Evolutionary conservation across 2,329 filamentous ascomycete species (phyloP).

Genomic region (Venturia oleaginea): DNA sequence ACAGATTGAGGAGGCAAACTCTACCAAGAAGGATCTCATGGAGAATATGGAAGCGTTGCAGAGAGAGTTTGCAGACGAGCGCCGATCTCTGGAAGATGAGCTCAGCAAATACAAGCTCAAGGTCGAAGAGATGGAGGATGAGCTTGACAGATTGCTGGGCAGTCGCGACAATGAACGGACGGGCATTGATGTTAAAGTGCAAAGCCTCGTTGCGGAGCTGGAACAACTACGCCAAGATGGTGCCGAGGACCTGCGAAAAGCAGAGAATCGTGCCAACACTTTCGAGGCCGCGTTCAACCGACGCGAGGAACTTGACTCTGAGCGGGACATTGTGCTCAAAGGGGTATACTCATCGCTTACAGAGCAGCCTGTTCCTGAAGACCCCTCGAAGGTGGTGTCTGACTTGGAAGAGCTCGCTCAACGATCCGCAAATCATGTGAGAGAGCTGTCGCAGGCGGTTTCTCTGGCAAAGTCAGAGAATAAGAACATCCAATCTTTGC

Average conservation of each 20-base stretch:
- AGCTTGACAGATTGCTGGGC: slow-evolving; percentile 75
- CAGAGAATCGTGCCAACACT: slow-evolving; percentile 33
- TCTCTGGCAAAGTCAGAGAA: slow-evolving; percentile 39
- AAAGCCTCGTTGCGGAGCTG: slow-evolving; percentile 61
- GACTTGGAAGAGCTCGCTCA: slow-evolving; percentile 37
- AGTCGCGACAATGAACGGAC: slow-evolving; percentile 75
- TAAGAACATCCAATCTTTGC: slow-evolving; percentile 29
- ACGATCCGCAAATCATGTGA: slow-evolving; percentile 33
- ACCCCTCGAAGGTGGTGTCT: slow-evolving; percentile 28
- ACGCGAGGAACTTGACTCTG: slow-evolving; percentile 37
- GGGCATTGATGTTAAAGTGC: slow-evolving; percentile 58
- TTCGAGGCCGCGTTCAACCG: slow-evolving; percentile 50
- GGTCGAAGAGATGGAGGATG: slow-evolving; percentile 84
- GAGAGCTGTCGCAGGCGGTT: slow-evolving; percentile 37
- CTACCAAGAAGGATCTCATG: slow-evolving; percentile 87
- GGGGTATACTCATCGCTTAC: slow-evolving; percentile 32
- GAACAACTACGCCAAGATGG: slow-evolving; percentile 46
- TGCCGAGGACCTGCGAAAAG: slow-evolving; percentile 40
- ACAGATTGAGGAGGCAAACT: slow-evolving; percentile 76
- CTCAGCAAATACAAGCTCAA: slow-evolving; percentile 66
- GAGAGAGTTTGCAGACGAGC: slow-evolving; percentile 76
- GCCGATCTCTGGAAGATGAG: slow-evolving; percentile 73
- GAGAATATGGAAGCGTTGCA: slow-evolving; percentile 91
- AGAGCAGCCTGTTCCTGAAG: slow-evolving; percentile 25
- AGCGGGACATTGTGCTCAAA: slow-evolving; percentile 23